These are phyloP conservation scores for Scenedesmus sp. DNA, from an alignment of 163 green algal genomes.

Conservation along the genomic window DNA sequence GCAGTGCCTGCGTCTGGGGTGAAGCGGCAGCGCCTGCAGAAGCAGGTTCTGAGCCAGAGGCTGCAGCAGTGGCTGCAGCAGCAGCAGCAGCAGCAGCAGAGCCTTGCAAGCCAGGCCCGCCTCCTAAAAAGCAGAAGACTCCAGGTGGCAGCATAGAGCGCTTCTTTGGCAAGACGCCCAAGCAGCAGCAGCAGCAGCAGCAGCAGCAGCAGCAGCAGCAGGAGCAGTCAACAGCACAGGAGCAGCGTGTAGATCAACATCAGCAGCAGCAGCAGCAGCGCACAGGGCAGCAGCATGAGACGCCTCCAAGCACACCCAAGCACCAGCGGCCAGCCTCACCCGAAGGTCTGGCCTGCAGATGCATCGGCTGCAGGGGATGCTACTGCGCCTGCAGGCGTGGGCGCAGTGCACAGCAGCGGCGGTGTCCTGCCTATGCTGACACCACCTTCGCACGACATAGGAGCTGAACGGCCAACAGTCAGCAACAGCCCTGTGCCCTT, in stretches of 20 bases:
- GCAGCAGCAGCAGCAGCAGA: constrained; percentile 22
- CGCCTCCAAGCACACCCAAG: not conserved
- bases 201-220: too few species aligned
- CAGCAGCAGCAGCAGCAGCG: constrained; percentile 40
- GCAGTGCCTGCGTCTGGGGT: not conserved
- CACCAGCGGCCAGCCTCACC: not conserved
- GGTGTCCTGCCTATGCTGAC: constrained; percentile 48
- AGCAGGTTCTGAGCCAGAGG: not conserved
- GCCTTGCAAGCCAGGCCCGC: not conserved
- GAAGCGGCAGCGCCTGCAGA: not conserved
- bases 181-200: constrained; percentile 20
- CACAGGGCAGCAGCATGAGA: not conserved
- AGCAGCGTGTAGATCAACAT: not conserved
- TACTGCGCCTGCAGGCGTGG: constrained; percentile 9
- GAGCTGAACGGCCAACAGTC: not conserved
- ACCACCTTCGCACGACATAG: constrained; percentile 36
- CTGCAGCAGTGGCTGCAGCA: too few species aligned
- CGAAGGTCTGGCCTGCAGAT: not conserved
- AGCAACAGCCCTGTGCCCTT: constrained; percentile 48
- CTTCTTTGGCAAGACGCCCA: not conserved
- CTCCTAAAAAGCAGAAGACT: constrained; percentile 45
- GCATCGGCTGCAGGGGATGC: not conserved
- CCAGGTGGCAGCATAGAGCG: constrained; percentile 19
- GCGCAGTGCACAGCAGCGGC: not conserved
- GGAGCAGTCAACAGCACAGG: constrained; percentile 16